Conservation (phyloP, 169 alveolate genomes). For the Plasmodium coatneyi region DNA sequence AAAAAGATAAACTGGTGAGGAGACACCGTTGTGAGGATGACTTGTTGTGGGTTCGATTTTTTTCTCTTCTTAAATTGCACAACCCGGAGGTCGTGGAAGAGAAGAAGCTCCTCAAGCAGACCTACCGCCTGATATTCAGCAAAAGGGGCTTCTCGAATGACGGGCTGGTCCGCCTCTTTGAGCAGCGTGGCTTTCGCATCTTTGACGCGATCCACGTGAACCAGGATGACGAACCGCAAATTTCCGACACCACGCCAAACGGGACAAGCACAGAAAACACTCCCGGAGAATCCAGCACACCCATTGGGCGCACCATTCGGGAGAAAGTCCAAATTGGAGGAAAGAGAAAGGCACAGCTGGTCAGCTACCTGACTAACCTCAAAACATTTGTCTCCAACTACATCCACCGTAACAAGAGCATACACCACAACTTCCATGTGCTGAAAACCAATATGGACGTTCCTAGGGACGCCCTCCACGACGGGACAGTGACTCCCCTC, state of each 20-base stretch:
- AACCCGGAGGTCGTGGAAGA: conserved; percentile 14
- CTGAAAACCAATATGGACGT: conserved; percentile 33
- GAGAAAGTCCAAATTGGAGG: conserved; percentile 33
- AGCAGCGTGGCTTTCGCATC: conserved; percentile 24
- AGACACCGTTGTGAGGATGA: conserved; percentile 47
- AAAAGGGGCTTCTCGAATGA: conserved; percentile 45
- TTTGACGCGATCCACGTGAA: neutral
- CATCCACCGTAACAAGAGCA: conserved; percentile 10
- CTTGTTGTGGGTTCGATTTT: conserved; percentile 59
- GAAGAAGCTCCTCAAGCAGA: conserved; percentile 31
- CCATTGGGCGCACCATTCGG: neutral
- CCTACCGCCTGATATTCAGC: conserved; percentile 59
- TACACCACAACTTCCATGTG: conserved; percentile 36
- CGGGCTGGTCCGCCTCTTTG: conserved; percentile 3
- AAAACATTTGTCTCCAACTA: conserved; percentile 29
- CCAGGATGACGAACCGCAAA: neutral
- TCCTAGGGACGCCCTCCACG: conserved; percentile 22
- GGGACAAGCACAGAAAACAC: neutral
- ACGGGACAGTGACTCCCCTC: conserved; percentile 11
- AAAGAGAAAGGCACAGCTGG: neutral
- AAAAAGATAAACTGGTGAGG: conserved; percentile 23
- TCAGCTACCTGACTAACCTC: conserved; percentile 30
- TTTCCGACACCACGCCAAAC: neutral
- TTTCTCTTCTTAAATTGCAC: conserved; percentile 6
- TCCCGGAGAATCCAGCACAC: no score